Evolutionary conservation across 208 protist genomes (phyloP), one percentile per base, ranked within the genome.

Genomic region (Tritrichomonas musculus): DNA sequence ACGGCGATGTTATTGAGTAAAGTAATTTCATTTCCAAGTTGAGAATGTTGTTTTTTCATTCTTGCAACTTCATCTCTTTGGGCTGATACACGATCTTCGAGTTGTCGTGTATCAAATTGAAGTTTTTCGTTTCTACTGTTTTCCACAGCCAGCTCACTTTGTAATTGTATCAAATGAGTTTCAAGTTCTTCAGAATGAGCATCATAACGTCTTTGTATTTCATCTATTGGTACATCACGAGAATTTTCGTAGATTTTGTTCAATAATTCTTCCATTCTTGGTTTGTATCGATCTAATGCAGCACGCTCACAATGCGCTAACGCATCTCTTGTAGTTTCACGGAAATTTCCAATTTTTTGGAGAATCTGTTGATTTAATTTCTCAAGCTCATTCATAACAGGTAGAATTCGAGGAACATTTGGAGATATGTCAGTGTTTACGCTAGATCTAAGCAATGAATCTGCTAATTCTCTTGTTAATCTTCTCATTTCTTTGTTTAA

Each of bases 291-390:
- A 50, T 88, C 77, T 39, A 88, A 57, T 8, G 47, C 77, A n/a
- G 47, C 27, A 41, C 77, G 25, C 39, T 88, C 77, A 30, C 77
- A 88, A 50, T 88, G 77, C 8, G 47, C 20, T 20, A 88, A 20
- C 0, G 77, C 41, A 57, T 88, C 77, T 33, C 47, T 0, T 17
- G 77, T 57, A 33, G 47, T 20, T 39, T 53, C 14, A 17, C 47
- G 53, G 77, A 57, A 57, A n/a, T n/a, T 57, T 33, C 44, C 47
- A 8, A 88, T 88, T 4, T 57, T 53, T 27, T 88, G 41, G 9
- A 88, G 20, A 5, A 88, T 88, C n/a, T 57, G 77, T n/a, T 88
- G 44, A 57, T 88, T 88, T 2, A 88, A 47, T 88, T 57, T 57
- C 41, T 20, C 25, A 33, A 88, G 30, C 44, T 88, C 77, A n/a